Evolutionary conservation across 108 stramenopile genomes (phyloP).

Genomic region (Fragilaria crotonensis): DNA sequence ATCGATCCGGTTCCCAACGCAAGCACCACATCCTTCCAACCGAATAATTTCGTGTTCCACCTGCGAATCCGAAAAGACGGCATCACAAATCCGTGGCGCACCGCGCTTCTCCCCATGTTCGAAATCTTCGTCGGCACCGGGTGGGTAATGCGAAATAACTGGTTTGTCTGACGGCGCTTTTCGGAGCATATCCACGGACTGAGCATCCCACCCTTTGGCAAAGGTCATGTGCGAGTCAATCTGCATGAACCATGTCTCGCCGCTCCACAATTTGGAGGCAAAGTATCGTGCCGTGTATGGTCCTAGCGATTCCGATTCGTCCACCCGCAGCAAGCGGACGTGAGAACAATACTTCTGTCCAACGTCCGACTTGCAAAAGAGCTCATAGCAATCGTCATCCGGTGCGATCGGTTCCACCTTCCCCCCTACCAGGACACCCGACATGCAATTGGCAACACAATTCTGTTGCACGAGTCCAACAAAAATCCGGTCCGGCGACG

Average conservation of each 20-base stretch:
- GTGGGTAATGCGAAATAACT: constrained; percentile 76
- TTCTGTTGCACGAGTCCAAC: constrained; percentile 90
- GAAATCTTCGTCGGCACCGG: constrained; percentile 56
- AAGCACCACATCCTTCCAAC: constrained; percentile 30
- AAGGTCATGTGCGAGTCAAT: constrained; percentile 85
- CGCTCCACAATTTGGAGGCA: constrained; percentile 89
- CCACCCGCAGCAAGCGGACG: constrained; percentile 71
- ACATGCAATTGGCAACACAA: constrained; percentile 75
- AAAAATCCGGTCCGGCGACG: constrained; percentile 70
- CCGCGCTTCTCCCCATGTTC: constrained; percentile 18
- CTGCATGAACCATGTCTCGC: constrained; percentile 86
- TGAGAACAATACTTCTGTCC: constrained; percentile 60
- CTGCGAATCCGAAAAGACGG: constrained; percentile 37
- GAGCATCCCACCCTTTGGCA: constrained; percentile 68
- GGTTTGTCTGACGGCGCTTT: constrained; percentile 53
- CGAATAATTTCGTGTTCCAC: constrained; percentile 72
- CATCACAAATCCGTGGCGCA: constrained; percentile 54
- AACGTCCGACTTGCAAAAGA: constrained; percentile 52
- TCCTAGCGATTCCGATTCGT: constrained; percentile 86
- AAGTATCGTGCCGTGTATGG: constrained; percentile 88
- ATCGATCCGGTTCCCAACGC: constrained; percentile 24
- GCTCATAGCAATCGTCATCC: constrained; percentile 68
- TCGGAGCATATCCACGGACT: constrained; percentile 53
- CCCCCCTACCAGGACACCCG: constrained; percentile 70
- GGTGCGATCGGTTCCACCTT: constrained; percentile 44